Base-by-base conservation (phyloP, 2,329 filamentous ascomycete species). In the Pseudocercospora fuligena region DNA sequence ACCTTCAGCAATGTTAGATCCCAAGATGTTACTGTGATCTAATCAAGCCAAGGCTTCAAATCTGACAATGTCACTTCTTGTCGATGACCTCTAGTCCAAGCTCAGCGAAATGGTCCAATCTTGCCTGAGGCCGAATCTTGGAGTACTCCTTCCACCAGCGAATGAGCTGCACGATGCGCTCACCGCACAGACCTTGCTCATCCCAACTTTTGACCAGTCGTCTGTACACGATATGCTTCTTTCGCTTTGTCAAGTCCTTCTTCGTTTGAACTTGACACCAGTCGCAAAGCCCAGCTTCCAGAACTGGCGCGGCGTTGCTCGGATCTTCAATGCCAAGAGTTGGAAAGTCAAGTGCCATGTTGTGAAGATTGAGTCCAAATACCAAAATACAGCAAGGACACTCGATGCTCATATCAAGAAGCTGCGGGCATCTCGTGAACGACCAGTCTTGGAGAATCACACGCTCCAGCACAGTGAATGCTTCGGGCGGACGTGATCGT, bases 311-410 rank as follows among this genome's bases (percentile, higher is more conserved):
- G n/a, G 51, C 51, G 3, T 29, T 56, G 27, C 23, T 56, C 27
- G 51, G 25, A 31, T 56, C 51, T 31, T 56, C 51, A n/a, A 56
- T 56, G 27, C 51, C 51, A 31, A 56, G 51, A n/a, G 27, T 56
- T 1, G 51, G 51, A 7, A 56, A 56, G 27, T 56, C 51, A 29
- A 56, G 25, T 16, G 23, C 27, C 51, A 56, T 56, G 27, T 56
- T 27, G 25, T 56, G 51, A n/a, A 56, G 51, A 56, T 31, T 56
- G 1, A 56, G 51, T 16, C 51, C 51, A 31, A 56, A n/a, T 3
- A 56, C 51, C 25, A 56, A 27, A 7, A 56, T 56, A 33, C 51
- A 56, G 51, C 51, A 56, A 19, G 51, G 51, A 56, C 51, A 56
- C 5, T 25, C 23, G 27, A 56, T 56, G 25, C 27, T 27, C 51